A percentile compares a stretch with the other conserved stretches of the same genome.
These are phyloP conservation scores for Volvariella surrecta DNA, from an alignment of 1,284 basidiomycete genomes.

Conservation along the genomic window DNA sequence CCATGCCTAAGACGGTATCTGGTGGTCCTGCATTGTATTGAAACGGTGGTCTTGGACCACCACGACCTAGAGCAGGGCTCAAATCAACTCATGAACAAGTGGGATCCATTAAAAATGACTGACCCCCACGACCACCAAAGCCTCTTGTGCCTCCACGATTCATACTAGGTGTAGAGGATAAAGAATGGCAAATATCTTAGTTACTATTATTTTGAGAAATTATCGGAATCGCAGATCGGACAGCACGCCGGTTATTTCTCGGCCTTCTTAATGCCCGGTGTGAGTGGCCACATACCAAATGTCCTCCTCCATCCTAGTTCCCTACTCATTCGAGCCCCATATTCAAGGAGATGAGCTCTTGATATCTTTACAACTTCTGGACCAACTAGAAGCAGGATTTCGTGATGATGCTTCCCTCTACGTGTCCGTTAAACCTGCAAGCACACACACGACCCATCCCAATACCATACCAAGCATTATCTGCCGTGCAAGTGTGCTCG, in stretches of 20 bases:
- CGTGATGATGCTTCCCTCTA: not conserved
- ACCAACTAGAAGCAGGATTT: too few species aligned
- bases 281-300: too few species aligned
- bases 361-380: too few species aligned
- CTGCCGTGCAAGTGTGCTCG: slow-evolving; percentile 23
- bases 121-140: slow-evolving; percentile 34
- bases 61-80: slow-evolving; percentile 27
- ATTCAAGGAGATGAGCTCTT: too few species aligned
- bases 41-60: slow-evolving; percentile 59
- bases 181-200: slow-evolving; percentile 14
- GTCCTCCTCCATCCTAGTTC: too few species aligned
- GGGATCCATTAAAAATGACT: slow-evolving; percentile 5
- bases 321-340: too few species aligned
- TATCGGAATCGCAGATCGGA: not conserved
- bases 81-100: slow-evolving; percentile 6
- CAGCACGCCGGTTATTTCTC: too few species aligned
- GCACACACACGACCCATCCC: slow-evolving; percentile 4
- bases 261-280: too few species aligned
- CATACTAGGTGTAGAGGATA: slow-evolving; percentile 24
- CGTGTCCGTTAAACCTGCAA: slow-evolving; percentile 1
- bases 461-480: slow-evolving; percentile 12
- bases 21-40: slow-evolving; percentile 77
- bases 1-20: slow-evolving; percentile 72
- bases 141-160: slow-evolving; percentile 39
- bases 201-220: slow-evolving; percentile 2